Percentiles rank a stretch among this genome's conserved stretches.
These are phyloP conservation scores for Stenocarpella maydis DNA, from an alignment of 2,329 filamentous ascomycete species.

Conservation along the genomic window DNA sequence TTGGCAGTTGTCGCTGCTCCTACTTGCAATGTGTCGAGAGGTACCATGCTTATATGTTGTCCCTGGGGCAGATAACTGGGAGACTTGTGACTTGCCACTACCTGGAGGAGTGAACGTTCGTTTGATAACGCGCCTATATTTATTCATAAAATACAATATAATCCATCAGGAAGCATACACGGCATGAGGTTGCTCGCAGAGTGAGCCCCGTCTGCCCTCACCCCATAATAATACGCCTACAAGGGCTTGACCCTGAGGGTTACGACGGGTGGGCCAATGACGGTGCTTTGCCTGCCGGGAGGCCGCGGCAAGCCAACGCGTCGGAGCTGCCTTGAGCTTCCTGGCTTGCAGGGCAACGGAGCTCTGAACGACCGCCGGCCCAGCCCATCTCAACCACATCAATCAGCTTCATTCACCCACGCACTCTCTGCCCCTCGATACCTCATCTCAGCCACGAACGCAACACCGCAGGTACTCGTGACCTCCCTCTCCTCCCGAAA, in stretches of 20 bases:
- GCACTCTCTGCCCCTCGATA: slow-evolving; percentile 17
- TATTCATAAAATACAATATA: background rate
- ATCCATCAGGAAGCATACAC: background rate
- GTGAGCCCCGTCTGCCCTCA: background rate
- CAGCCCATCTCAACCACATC: slow-evolving; percentile 30
- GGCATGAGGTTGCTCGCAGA: background rate
- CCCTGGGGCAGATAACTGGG: too few relatives aligned
- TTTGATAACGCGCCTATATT: too few relatives aligned
- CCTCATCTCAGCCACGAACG: slow-evolving; percentile 17
- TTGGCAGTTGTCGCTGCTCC: background rate
- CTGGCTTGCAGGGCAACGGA: background rate
- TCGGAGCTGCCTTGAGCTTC: slow-evolving; percentile 57
- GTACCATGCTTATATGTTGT: background rate
- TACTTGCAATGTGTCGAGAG: background rate
- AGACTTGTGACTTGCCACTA: too few relatives aligned
- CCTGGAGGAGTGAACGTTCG: too few relatives aligned
- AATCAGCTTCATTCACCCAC: background rate
- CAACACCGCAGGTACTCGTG: background rate
- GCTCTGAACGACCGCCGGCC: slow-evolving; percentile 40
- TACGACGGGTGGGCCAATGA: slow-evolving; percentile 25
- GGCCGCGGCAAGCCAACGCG: slow-evolving; percentile 46
- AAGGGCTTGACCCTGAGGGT: background rate
- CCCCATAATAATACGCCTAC: background rate
- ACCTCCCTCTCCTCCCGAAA: background rate
- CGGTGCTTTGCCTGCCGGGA: slow-evolving; percentile 32